Evolutionary conservation across 306 rosid species (phyloP).

Genomic region (Mimosa pudica): DNA sequence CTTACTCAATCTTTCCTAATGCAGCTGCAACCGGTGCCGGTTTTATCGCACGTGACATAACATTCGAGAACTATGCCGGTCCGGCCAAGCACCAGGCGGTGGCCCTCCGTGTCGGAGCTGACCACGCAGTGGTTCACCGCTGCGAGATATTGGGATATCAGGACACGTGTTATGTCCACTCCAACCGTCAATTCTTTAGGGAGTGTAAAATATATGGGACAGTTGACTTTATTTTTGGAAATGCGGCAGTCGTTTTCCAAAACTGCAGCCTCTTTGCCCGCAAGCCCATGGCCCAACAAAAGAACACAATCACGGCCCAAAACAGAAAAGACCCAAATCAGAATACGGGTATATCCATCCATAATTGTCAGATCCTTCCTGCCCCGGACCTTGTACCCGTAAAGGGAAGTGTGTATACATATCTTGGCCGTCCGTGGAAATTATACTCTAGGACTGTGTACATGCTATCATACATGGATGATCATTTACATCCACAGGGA

Average conservation of each 20-base stretch:
- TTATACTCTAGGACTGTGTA: conserved; percentile 69
- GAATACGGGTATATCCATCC: conserved; percentile 92
- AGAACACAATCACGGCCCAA: conserved; percentile 90
- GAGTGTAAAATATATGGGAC: conserved; percentile 80
- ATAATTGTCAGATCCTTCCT: conserved; percentile 66
- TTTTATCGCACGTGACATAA: conserved; percentile 79
- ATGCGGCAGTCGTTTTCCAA: conserved; percentile 84
- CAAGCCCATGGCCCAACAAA: conserved; percentile 74
- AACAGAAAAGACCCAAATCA: conserved; percentile 91
- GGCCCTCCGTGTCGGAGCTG: conserved; percentile 88
- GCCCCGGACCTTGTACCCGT: conserved; percentile 53
- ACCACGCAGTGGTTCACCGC: conserved; percentile 75
- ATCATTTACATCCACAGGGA: conserved; percentile 70
- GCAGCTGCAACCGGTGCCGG: conserved; percentile 86
- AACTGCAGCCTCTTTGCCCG: conserved; percentile 77
- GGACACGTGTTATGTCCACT: conserved; percentile 83
- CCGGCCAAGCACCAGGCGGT: conserved; percentile 85
- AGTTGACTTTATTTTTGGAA: conserved; percentile 84
- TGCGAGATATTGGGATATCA: conserved; percentile 72
- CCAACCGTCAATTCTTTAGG: conserved; percentile 84
- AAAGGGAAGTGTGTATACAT: conserved; percentile 59
- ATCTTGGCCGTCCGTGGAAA: conserved; percentile 94
- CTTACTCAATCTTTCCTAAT: neutral
- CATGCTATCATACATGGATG: conserved; percentile 65
- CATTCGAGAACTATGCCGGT: conserved; percentile 82